Percentiles rank a stretch among this genome's conserved stretches.
phyloP scores from a whole-genome alignment of 2,329 filamentous ascomycete species.

The Sporothrix pallida region DNA sequence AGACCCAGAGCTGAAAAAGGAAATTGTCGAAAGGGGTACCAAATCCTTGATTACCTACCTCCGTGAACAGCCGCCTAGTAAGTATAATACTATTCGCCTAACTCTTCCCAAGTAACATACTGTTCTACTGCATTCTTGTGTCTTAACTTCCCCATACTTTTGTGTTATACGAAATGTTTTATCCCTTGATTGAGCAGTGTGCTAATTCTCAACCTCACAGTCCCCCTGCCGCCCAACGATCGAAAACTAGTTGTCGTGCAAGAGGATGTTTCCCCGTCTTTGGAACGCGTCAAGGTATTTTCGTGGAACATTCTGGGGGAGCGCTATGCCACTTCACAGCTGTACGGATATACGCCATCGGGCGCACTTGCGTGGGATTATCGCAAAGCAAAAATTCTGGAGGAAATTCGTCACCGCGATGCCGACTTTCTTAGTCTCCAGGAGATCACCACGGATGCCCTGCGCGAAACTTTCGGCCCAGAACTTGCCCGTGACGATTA shows the following conservation, averaged over 20 bases:
- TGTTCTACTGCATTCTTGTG: too few relatives aligned
- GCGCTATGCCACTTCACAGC: slow-evolving; percentile 81
- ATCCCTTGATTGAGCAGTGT: not conserved
- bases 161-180: slow-evolving; percentile 10
- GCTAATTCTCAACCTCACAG: slow-evolving; percentile 51
- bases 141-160: too few relatives aligned
- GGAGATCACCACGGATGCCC: slow-evolving; percentile 90
- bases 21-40: slow-evolving; percentile 86
- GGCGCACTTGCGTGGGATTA: slow-evolving; percentile 85
- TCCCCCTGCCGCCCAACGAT: slow-evolving; percentile 75
- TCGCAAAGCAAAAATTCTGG: slow-evolving; percentile 79
- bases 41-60: slow-evolving; percentile 82
- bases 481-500: slow-evolving; percentile 86
- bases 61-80: slow-evolving; percentile 84
- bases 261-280: slow-evolving; percentile 62
- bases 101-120: too few relatives aligned
- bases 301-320: slow-evolving; percentile 97
- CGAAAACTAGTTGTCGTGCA: slow-evolving; percentile 81
- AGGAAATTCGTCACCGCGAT: slow-evolving; percentile 77
- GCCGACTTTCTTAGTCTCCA: slow-evolving; percentile 93
- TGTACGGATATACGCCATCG: slow-evolving; percentile 90
- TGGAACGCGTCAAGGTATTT: slow-evolving; percentile 80
- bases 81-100: slow-evolving; percentile 45
- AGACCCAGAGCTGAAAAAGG: slow-evolving; percentile 74
- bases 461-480: slow-evolving; percentile 89